Percentiles rank a stretch among this genome's conserved stretches.
These are phyloP conservation scores for Ordospora colligata DNA, from an alignment of 371 early-diverging fungal species.

Conservation along the genomic window DNA sequence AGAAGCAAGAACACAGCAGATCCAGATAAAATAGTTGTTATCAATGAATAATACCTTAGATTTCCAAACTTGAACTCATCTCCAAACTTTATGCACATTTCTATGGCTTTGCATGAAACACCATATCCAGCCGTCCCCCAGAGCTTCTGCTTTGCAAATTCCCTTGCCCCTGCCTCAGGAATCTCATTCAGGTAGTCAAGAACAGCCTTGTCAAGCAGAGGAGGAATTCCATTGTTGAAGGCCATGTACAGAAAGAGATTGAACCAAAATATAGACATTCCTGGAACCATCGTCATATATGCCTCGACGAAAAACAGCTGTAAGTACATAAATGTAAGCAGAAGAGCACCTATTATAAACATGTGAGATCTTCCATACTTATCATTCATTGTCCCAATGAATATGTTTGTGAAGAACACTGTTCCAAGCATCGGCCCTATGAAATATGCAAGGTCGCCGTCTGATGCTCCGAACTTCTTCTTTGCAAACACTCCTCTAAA, in stretches of 20 bases:
- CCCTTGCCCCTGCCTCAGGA: conserved; percentile 47
- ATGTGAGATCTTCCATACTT: conserved; percentile 51
- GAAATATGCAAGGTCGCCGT: conserved; percentile 25
- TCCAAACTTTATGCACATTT: conserved; percentile 22
- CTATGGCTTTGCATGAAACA: conserved; percentile 46
- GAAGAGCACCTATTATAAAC: conserved; percentile 42
- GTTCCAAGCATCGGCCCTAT: conserved; percentile 39
- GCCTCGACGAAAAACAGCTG: conserved; percentile 45
- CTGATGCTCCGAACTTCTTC: conserved; percentile 33
- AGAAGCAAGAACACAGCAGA: conserved; percentile 33
- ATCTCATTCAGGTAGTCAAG: conserved; percentile 56
- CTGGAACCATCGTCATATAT: not conserved
- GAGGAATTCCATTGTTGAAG: conserved; percentile 44
- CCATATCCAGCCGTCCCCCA: conserved; percentile 61
- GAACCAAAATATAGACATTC: conserved; percentile 38
- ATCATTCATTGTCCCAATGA: conserved; percentile 58
- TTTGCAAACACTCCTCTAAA: conserved; percentile 56
- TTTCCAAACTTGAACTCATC: conserved; percentile 36
- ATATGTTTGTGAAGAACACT: conserved; percentile 61
- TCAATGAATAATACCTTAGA: conserved; percentile 43
- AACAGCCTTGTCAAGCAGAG: conserved; percentile 57
- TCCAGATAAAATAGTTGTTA: conserved; percentile 32
- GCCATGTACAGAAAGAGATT: conserved; percentile 50
- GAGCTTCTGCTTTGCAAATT: conserved; percentile 60
- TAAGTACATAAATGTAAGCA: conserved; percentile 46